Conservation (phyloP, 257 asterid genomes). For the Linaria vulgaris region DNA sequence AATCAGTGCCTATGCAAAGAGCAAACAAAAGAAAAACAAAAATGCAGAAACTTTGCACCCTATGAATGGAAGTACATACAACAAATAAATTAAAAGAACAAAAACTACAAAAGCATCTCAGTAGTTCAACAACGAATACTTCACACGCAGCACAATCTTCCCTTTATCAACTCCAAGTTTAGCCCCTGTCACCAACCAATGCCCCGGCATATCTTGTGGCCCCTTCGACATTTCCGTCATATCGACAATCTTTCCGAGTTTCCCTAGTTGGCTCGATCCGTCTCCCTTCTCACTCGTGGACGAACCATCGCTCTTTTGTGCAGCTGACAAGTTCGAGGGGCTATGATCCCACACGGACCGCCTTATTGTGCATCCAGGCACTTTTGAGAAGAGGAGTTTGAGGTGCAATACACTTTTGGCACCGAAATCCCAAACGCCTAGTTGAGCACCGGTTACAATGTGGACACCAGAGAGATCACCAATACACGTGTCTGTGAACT, state of each 20-base stretch:
- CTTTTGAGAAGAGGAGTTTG: constrained; percentile 90
- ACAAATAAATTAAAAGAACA: neutral
- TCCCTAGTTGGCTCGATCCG: constrained; percentile 53
- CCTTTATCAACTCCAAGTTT: constrained; percentile 99
- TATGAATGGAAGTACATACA: constrained; percentile 18
- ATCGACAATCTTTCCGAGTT: constrained; percentile 84
- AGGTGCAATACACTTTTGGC: constrained; percentile 83
- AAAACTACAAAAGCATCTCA: constrained; percentile 34
- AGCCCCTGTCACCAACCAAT: constrained; percentile 98
- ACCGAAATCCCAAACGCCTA: constrained; percentile 97
- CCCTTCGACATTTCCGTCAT: constrained; percentile 96
- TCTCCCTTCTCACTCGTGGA: constrained; percentile 68
- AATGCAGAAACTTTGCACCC: constrained; percentile 30
- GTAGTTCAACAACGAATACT: constrained; percentile 89
- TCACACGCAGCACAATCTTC: constrained; percentile 71
- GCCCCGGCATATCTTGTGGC: constrained; percentile 95
- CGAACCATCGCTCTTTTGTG: constrained; percentile 58
- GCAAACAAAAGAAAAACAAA: constrained; percentile 20
- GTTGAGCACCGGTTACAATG: constrained; percentile 95
- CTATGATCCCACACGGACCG: constrained; percentile 98
- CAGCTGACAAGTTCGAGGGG: constrained; percentile 57
- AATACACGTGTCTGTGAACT: constrained; percentile 74
- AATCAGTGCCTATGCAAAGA: constrained; percentile 31
- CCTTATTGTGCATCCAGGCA: constrained; percentile 95
- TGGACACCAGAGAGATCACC: constrained; percentile 97